Evolutionary conservation across 768 basidiomycete species (phyloP).

Genomic region (Lepiota venenata): DNA sequence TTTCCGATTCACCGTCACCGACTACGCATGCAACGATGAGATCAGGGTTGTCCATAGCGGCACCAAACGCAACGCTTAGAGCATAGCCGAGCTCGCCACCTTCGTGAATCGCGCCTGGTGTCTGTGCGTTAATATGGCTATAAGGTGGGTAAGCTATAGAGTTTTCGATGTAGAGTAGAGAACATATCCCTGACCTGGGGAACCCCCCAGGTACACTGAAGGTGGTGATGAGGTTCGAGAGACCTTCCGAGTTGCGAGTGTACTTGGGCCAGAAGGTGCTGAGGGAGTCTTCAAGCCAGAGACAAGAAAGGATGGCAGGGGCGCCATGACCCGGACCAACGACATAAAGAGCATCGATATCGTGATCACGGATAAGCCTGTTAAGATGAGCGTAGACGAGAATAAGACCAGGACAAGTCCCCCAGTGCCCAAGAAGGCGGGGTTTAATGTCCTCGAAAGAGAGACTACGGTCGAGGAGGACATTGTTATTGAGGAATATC

Average conservation of each 20-base stretch:
- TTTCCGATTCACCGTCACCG: slow-evolving; percentile 89
- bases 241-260: slow-evolving; percentile 52
- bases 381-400: slow-evolving; percentile 73
- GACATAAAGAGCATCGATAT: slow-evolving; percentile 66
- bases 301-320: slow-evolving; percentile 79
- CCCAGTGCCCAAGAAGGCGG: slow-evolving; percentile 82
- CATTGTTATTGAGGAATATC: slow-evolving; percentile 80
- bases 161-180: not conserved
- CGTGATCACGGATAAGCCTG: slow-evolving; percentile 55
- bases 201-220: slow-evolving; percentile 87
- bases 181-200: slow-evolving; percentile 50
- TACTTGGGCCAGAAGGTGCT: slow-evolving; percentile 55
- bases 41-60: slow-evolving; percentile 89
- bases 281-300: slow-evolving; percentile 83
- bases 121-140: slow-evolving; percentile 78
- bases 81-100: slow-evolving; percentile 91
- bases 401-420: slow-evolving; percentile 75
- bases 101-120: slow-evolving; percentile 89
- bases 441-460: slow-evolving; percentile 73
- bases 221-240: slow-evolving; percentile 62
- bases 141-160: not conserved
- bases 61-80: slow-evolving; percentile 80
- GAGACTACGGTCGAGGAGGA: slow-evolving; percentile 58
- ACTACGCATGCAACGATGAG: slow-evolving; percentile 77
- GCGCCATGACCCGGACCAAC: slow-evolving; percentile 88